Conservation (phyloP, 345 rosid species). For the Kernera saxatilis region DNA sequence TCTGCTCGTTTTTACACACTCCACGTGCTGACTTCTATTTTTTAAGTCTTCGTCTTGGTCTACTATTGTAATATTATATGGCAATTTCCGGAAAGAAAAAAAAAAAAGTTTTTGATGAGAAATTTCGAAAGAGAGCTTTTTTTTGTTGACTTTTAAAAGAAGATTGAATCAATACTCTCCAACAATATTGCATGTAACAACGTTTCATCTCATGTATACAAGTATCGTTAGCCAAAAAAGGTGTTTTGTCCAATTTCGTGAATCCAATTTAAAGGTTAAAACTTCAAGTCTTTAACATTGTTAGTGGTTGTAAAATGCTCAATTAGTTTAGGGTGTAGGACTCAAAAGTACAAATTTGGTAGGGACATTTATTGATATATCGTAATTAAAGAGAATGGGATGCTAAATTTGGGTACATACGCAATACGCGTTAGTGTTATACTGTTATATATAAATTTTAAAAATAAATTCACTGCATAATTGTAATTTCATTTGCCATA, state of each 20-base stretch:
- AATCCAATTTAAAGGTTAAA: neutral
- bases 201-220: neutral
- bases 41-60: conserved; percentile 3
- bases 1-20: conserved; percentile 1
- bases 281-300: neutral
- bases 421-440: neutral
- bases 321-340: conserved; percentile 14
- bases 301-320: neutral
- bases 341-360: neutral
- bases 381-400: neutral
- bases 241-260: neutral
- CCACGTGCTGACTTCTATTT: conserved; percentile 20
- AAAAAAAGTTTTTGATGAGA: neutral
- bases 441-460: neutral
- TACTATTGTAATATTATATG: neutral
- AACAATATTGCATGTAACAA: neutral
- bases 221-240: neutral
- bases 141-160: neutral
- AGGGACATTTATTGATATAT: neutral
- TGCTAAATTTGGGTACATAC: neutral
- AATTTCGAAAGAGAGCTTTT: neutral
- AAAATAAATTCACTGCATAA: neutral
- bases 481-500: neutral
- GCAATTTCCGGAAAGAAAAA: neutral
- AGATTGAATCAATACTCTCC: neutral